phyloP scores from a whole-genome alignment of 495 filamentous ascomycete genomes.

The Cudoniella acicularis region DNA sequence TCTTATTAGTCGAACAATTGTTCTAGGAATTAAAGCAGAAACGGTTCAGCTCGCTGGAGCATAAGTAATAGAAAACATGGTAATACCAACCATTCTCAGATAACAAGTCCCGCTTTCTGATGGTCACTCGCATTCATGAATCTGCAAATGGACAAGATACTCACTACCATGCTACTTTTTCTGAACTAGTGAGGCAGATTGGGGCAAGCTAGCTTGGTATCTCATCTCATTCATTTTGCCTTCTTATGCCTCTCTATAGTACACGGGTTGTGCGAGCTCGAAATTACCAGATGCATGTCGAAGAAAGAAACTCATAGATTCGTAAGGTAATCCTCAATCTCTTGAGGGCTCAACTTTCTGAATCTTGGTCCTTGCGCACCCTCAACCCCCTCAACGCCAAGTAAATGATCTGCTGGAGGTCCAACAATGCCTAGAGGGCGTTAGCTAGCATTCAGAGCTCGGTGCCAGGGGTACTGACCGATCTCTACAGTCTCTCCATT shows the following conservation, averaged over 20 bases:
- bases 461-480: constrained; percentile 49
- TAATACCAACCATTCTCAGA: no score
- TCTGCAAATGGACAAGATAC: no score
- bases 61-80: no score
- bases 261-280: constrained; percentile 20
- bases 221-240: constrained; percentile 19
- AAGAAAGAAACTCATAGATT: constrained; percentile 62
- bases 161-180: no score
- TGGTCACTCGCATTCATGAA: no score
- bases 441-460: constrained; percentile 30
- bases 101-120: no score
- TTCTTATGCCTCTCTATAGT: constrained; percentile 26
- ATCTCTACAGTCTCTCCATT: constrained; percentile 99
- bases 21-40: no score
- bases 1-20: constrained; percentile 39
- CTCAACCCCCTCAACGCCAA: constrained; percentile 90
- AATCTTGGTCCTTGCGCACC: constrained; percentile 88
- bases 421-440: constrained; percentile 77
- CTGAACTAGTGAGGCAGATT: no score
- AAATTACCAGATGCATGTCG: constrained; percentile 21
- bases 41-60: no score
- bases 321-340: constrained; percentile 98
- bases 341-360: constrained; percentile 91
- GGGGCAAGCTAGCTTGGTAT: no score
- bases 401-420: constrained; percentile 84